Base-by-base conservation (phyloP, 441 rosid species). In the Croton laevigatus region DNA sequence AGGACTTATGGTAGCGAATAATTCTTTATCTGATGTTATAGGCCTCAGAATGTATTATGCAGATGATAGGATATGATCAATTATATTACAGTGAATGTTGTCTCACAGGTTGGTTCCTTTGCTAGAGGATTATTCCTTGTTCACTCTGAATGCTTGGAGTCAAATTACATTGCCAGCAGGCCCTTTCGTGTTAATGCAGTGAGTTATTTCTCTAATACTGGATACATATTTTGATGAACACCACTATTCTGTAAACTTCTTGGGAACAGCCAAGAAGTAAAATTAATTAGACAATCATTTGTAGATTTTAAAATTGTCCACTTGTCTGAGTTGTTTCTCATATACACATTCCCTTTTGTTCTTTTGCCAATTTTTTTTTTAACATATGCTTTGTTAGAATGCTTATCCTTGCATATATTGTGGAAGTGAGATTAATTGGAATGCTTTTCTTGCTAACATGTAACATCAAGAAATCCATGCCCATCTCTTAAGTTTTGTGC, bases 131-230 rank as follows among this genome's bases (percentile, higher is more conserved):
- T 94, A 42, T 94, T 88, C 81, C 90, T 94, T 71, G 92, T 90
- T 78, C 97, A 91, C 72, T 91, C 96, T 7, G 96, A 93, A 73
- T 89, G 97, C 81, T 74, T 93, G 83, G 91, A 91, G 77, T 89
- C 92, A 49, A 87, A 83, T 77, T 94, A 94, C 78, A 91, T 94
- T 62, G 85, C 91, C 51, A 91, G 96, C 90, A 86, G 98, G 71
- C 98, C 98, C 68, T 94, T 94, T 69, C 84, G 97, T 69, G 91
- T 94, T 64, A 91, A 91, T 80, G 92, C 98, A 3, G 97, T 94
- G 78, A 76, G 98, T 77, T 75, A 48, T 44, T 32, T 42, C 10
- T 4, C 38, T 62, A 38, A 40, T n/a, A 36, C 1, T 44, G 51
- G 57, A 34, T 34, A 42, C 27, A 32, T n/a, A 8, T 51, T 19